Evolutionary conservation across 169 alveolate genomes (phyloP), one percentile per base, ranked within the genome.

Genomic region (Cryptosporidium baileyi): DNA sequence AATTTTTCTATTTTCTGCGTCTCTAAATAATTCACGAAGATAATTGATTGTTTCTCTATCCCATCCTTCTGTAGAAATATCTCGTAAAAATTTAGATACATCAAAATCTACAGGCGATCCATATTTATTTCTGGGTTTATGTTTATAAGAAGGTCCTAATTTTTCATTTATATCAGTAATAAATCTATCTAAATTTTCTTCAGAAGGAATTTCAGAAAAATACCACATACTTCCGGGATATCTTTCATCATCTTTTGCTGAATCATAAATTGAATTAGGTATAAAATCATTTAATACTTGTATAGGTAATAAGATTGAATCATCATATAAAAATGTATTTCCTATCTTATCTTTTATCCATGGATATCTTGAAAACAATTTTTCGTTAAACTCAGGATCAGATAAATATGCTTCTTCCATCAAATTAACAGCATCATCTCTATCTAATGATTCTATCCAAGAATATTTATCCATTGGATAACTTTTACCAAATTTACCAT

Each of bases 241-340:
- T 22, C 22, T 36, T 52, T 36, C 63, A 26, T 54, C 65, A 15
- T 74, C 85, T 17, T 26, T 74, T 1, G 59, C 85, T 9, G 17
- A 28, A 40, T 24, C 9, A 36, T 43, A 13, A 30, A 54, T 44
- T 32, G 65, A 54, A 1, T 43, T 57, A 1, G 85, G 85, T 1
- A 74, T 74, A 51, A 74, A 74, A 1, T 74, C 85, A 54, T 74
- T 57, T 43, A 74, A 51, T 38, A 74, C 67, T 24, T 74, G 85
- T 1, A 74, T 74, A 13, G 85, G 85, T 9, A 74, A 45, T 24
- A 74, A 17, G 13, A 74, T n/a, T 26, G 44, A 67, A 26, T 51
- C 65, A 17, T 74, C 85, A 8, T 15, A 38, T 15, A 32, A 52
- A n/a, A 65, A 11, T 5, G 81, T 19, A 13, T 65, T 60, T 4